A percentile compares a stretch with the other conserved stretches of the same genome.
These are phyloP conservation scores for Cyclocybe cylindracea DNA, from an alignment of 768 basidiomycete species.

Conservation along the genomic window DNA sequence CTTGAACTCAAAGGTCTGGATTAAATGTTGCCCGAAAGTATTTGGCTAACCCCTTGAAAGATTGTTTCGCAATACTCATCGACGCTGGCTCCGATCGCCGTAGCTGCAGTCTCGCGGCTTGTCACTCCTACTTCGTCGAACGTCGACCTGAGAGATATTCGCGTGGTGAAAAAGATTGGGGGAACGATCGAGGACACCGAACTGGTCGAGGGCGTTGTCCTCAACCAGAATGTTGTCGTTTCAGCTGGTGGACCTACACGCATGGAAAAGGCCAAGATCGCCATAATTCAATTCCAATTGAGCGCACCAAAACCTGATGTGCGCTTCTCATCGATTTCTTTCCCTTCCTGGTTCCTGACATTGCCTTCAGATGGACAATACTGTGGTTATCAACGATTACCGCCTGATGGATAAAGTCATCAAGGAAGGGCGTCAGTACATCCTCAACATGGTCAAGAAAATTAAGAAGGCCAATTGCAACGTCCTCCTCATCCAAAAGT, in stretches of 20 bases:
- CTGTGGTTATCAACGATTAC: slow-evolving; percentile 98
- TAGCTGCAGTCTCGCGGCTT: slow-evolving; percentile 92
- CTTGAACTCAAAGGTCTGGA: slow-evolving; percentile 87
- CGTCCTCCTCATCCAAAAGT: slow-evolving; percentile 98
- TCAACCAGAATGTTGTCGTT: slow-evolving; percentile 92
- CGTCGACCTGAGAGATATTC: slow-evolving; percentile 94
- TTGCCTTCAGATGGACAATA: slow-evolving; percentile 91
- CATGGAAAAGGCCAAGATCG: slow-evolving; percentile 98
- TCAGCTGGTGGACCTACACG: slow-evolving; percentile 92
- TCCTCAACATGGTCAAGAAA: slow-evolving; percentile 97
- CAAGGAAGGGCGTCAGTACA: slow-evolving; percentile 97
- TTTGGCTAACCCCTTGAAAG: slow-evolving; percentile 38
- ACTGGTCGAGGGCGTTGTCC: slow-evolving; percentile 93
- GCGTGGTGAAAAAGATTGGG: slow-evolving; percentile 97
- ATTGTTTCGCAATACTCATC: slow-evolving; percentile 99
- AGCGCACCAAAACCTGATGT: slow-evolving; percentile 98
- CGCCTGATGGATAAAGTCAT: slow-evolving; percentile 99
- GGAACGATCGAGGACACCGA: slow-evolving; percentile 99
- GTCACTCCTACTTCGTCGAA: slow-evolving; percentile 88
- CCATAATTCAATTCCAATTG: slow-evolving; percentile 96
- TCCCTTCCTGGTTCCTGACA: slow-evolving; percentile 11
- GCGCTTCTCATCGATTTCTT: slow-evolving; percentile 27
- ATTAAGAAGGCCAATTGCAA: slow-evolving; percentile 99
- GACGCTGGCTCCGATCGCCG: slow-evolving; percentile 97
- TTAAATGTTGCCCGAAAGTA: neutral